phyloP scores from a whole-genome alignment of 768 basidiomycete species.

The Trametes gibbosa region DNA sequence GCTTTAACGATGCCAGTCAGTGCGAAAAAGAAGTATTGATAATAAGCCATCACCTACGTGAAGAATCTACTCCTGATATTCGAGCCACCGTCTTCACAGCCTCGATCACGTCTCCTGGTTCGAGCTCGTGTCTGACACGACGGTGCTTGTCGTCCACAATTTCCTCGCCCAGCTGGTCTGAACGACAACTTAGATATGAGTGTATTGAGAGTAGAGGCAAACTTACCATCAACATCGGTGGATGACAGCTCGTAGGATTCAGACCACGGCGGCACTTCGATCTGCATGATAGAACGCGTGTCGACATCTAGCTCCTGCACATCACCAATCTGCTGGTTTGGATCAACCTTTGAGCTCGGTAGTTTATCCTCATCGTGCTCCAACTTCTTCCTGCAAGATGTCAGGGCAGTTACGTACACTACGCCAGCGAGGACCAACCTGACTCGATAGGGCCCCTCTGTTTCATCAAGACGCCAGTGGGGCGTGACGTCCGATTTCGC shows the following conservation, averaged over 20 bases:
- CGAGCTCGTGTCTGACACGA: constrained; percentile 80
- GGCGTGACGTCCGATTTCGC: constrained; percentile 46
- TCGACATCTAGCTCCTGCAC: constrained; percentile 53
- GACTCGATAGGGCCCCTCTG: constrained; percentile 86
- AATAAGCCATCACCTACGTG: constrained; percentile 53
- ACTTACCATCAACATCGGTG: constrained; percentile 57
- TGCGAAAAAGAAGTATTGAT: not conserved
- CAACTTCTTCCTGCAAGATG: constrained; percentile 61
- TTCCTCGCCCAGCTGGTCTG: constrained; percentile 65
- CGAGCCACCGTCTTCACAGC: constrained; percentile 84
- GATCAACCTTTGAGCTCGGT: constrained; percentile 47
- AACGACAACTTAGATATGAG: not conserved
- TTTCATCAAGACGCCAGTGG: constrained; percentile 84
- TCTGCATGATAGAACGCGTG: constrained; percentile 45
- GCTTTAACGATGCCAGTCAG: constrained; percentile 40
- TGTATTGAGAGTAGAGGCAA: not conserved
- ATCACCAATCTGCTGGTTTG: constrained; percentile 43
- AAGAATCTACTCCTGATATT: constrained; percentile 88
- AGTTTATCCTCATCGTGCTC: constrained; percentile 55
- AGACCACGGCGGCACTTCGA: constrained; percentile 72
- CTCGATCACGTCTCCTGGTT: constrained; percentile 88
- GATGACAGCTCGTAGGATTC: constrained; percentile 68
- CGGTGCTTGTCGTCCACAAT: constrained; percentile 87
- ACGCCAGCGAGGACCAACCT: constrained; percentile 45
- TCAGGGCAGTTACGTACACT: constrained; percentile 2